Evolutionary conservation across 148 eudicot genomes (phyloP).

Genomic region (Silene latifolia): DNA sequence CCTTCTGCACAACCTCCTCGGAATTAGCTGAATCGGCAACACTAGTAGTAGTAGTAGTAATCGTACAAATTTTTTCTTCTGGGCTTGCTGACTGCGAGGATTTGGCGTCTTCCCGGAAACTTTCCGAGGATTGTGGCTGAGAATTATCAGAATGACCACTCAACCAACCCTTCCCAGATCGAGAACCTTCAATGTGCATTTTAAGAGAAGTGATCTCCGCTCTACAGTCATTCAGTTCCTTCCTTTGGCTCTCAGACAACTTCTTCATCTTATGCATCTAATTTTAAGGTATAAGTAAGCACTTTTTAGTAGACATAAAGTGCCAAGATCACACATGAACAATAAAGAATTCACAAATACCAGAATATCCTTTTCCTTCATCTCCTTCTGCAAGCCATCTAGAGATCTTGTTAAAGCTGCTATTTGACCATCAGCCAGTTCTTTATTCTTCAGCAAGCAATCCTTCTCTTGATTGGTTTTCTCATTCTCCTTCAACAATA

Average conservation of each 20-base stretch:
- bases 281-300: slow-evolving; percentile 15
- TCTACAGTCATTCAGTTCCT: slow-evolving; percentile 83
- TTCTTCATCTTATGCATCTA: slow-evolving; percentile 77
- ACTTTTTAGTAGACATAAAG: background rate
- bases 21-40: slow-evolving; percentile 35
- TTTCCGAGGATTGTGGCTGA: slow-evolving; percentile 38
- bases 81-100: slow-evolving; percentile 39
- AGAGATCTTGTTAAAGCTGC: slow-evolving; percentile 60
- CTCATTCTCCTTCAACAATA: slow-evolving; percentile 58
- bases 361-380: slow-evolving; percentile 73
- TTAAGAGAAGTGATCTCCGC: slow-evolving; percentile 92
- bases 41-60: slow-evolving; percentile 20
- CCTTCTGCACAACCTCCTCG: slow-evolving; percentile 33
- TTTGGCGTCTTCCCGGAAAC: slow-evolving; percentile 40
- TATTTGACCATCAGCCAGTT: slow-evolving; percentile 69
- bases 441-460: slow-evolving; percentile 60
- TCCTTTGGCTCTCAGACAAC: slow-evolving; percentile 57
- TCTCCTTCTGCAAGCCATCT: slow-evolving; percentile 72
- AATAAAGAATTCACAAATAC: slow-evolving; percentile 27
- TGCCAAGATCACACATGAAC: background rate
- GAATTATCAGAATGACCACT: slow-evolving; percentile 30
- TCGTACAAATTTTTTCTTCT: slow-evolving; percentile 28
- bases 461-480: slow-evolving; percentile 48
- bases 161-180: slow-evolving; percentile 35
- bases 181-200: slow-evolving; percentile 83